phyloP scores from a whole-genome alignment of 2,329 filamentous ascomycete species.

The Colletotrichum sp. region DNA sequence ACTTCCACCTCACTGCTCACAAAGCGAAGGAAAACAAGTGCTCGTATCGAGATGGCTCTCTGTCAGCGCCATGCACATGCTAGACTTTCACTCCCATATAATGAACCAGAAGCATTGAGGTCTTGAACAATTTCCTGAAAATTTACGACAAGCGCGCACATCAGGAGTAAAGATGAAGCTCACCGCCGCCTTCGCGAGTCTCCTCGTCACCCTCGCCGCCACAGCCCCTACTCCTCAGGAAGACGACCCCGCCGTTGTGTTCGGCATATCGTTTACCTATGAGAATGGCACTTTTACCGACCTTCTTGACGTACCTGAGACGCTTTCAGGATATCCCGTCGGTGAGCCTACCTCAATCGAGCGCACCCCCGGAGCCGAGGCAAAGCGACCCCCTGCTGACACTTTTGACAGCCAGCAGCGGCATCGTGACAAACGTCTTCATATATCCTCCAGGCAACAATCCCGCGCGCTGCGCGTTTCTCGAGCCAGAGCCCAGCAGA shows the following conservation, averaged over 20 bases:
- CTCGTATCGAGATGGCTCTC: neutral
- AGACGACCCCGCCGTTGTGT: neutral
- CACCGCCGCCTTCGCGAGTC: neutral
- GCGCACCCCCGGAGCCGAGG: neutral
- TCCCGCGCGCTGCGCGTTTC: neutral
- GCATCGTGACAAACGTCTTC: conserved; percentile 9
- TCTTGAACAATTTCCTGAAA: too few relatives aligned
- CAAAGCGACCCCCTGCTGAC: neutral
- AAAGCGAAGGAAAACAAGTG: neutral
- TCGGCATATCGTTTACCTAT: neutral
- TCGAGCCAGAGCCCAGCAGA: neutral
- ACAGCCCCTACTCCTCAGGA: neutral
- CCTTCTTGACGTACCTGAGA: conserved; percentile 9
- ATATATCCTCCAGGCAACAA: neutral
- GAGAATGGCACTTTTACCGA: neutral
- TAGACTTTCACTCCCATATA: neutral
- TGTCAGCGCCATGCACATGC: neutral
- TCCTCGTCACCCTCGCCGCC: neutral
- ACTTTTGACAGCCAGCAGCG: neutral
- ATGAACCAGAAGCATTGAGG: neutral
- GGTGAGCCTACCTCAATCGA: neutral
- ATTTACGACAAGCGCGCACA: too few relatives aligned
- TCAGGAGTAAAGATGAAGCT: neutral
- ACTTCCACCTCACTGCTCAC: neutral
- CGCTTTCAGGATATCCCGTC: conserved; percentile 6